Evolutionary conservation across 805 yeast genomes (phyloP), one percentile per base, ranked within the genome.

Genomic region (Zygotorulaspora danielsina): DNA sequence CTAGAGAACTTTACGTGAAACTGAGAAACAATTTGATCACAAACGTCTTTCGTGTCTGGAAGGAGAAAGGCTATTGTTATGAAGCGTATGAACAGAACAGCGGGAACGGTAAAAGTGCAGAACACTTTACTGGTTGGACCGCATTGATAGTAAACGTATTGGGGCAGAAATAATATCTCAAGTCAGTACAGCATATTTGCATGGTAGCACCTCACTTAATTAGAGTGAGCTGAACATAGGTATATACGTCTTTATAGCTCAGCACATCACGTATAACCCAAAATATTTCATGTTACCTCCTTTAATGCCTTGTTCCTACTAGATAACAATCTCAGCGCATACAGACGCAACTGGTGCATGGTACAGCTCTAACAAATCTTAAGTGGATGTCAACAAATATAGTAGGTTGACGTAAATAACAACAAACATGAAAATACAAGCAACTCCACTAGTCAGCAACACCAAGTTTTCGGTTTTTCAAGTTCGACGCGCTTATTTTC

Each of bases 61-160:
- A 71, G 40, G 57, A 64, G 20, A 82, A 94, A 0, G 96, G 96
- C 0, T 84, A 72, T 55, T 86, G 85, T 5, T 90, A 88, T 83
- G 98, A 93, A 55, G 90, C 87, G 56, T 93, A 93, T 60, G 80
- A 84, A 49, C 90, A 86, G 46, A 57, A 52, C 10, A 77, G 79
- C 6, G 98, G 98, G 1, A 58, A 64, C 2, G 84, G 87, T 2
- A 75, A 75, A 49, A 89, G 97, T 6, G 89, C 90, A 7, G 81
- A 84, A 60, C 90, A 86, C 57, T 93, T 93, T 65, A 70, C 86
- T 29, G 98, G 98, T 2, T 93, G 98, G 98, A 81, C 97, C 1
- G 79, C 95, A 1, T 65, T 87, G 43, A 83, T 84, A 9, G 76
- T 84, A 4, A 69, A 78, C 46, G 84, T 93, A 55, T 83, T 93